A percentile compares a stretch with the other conserved stretches of the same genome.
Evolutionary conservation across 2,329 filamentous ascomycete genomes (phyloP).

Genomic region (Fonsecaea nubica): DNA sequence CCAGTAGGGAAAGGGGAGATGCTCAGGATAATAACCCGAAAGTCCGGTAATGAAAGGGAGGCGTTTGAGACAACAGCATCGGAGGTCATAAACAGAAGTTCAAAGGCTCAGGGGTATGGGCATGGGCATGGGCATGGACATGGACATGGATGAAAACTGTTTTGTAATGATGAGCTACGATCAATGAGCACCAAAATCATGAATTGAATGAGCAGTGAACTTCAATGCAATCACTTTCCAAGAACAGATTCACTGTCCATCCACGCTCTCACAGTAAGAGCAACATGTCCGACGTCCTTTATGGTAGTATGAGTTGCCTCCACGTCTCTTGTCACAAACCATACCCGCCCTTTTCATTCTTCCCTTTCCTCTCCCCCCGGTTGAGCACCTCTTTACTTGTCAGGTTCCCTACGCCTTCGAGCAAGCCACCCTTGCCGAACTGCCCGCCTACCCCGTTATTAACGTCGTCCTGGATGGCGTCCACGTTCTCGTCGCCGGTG

Average conservation of each 20-base stretch:
- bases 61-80: no score
- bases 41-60: no score
- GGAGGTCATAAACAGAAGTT: no score
- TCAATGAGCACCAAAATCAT: no score
- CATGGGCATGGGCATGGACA: no score
- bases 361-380: conserved; percentile 50
- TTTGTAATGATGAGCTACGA: no score
- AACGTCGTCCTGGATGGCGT: conserved; percentile 71
- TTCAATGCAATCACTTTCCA: no score
- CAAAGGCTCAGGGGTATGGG: no score
- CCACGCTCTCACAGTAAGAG: background rate
- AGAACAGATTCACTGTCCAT: background rate
- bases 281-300: background rate
- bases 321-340: conserved; percentile 14
- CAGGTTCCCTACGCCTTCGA: conserved; percentile 42
- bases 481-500: conserved; percentile 70
- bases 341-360: conserved; percentile 57
- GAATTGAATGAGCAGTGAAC: no score
- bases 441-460: conserved; percentile 68
- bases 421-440: conserved; percentile 70
- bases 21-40: no score
- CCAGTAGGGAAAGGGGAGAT: no score
- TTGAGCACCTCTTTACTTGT: conserved; percentile 42
- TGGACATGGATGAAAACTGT: no score
- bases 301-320: background rate